Base-by-base conservation (phyloP, 345 rosid species). In the Eucalyptus victrix region DNA sequence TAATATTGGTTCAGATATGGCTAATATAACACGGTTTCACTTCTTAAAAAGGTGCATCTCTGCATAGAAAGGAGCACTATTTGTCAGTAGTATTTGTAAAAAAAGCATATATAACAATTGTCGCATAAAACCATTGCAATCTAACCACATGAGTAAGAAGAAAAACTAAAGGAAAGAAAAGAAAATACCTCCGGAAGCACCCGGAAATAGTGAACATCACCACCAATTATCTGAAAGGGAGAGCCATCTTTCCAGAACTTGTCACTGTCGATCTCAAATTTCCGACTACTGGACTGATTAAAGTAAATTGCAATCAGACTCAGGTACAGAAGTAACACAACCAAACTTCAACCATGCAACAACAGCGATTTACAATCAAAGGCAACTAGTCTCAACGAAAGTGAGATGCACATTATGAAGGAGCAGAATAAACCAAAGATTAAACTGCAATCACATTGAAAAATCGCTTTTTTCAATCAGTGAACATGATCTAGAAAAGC, bases 171-270 rank as follows among this genome's bases (percentile, higher is more conserved):
- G 18, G n/a, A 87, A n/a, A 87, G 30, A 86, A 54, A 26, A 54
- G 85, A 30, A 40, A 47, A 15, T 92, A 95, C 99, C 99, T 95
- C 91, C 26, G 99, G 99, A 89, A 95, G 95, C 91, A 95, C 90
- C 17, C 99, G 96, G 89, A 97, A 97, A 91, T 97, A 97, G 89
- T 97, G 99, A 94, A 97, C 89, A 90, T 97, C 99, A 72, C 99
- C 99, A 86, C 99, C 99, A 80, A 97, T 96, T 86, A 97, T 94
- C 92, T 90, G 96, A 86, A 97, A 97, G 87, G 93, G 94, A 80
- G 88, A 87, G 42, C 96, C 97, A 88, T 95, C 97, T 93, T 94
- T 97, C 97, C 97, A 96, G 50, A 97, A 97, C 94, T 49, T 91
- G 92, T 97, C 99, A 49, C 94, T 90, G n/a, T 89, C 92, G 51